These are phyloP conservation scores for Schoenoplectus tabernaemontani DNA, from an alignment of 202 grass and related monocot species.

Conservation along the genomic window DNA sequence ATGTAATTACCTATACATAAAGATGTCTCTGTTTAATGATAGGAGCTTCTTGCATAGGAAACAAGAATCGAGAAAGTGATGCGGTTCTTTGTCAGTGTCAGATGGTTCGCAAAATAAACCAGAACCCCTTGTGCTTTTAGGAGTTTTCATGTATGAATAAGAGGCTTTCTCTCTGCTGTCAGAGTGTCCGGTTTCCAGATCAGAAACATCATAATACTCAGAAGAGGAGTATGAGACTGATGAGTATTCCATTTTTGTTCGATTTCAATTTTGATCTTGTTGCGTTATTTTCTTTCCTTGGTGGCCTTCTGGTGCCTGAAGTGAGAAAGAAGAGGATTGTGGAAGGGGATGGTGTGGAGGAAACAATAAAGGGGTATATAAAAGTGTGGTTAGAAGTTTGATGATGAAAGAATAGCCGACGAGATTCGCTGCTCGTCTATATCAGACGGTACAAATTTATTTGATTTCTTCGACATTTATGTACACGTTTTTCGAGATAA, in stretches of 20 bases:
- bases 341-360: conserved; percentile 24
- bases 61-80: conserved; percentile 68
- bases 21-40: conserved; percentile 58
- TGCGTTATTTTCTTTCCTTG: conserved; percentile 8
- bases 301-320: background rate
- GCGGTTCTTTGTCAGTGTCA: conserved; percentile 28
- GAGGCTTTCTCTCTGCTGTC: background rate
- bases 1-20: conserved; percentile 63
- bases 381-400: background rate
- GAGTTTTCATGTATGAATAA: conserved; percentile 24
- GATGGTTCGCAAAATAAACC: conserved; percentile 36
- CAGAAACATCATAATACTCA: conserved; percentile 24
- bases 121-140: conserved; percentile 13
- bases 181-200: conserved; percentile 49
- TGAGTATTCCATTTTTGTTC: conserved; percentile 27
- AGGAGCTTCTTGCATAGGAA: conserved; percentile 63
- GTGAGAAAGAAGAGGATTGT: conserved; percentile 3
- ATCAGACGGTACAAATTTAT: too few species aligned
- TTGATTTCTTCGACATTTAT: too few species aligned
- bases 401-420: too few species aligned
- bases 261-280: conserved; percentile 11
- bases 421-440: too few species aligned
- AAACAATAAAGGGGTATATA: background rate
- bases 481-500: too few species aligned
- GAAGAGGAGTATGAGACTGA: conserved; percentile 20